A percentile compares a stretch with the other conserved stretches of the same genome.
These are phyloP conservation scores for Boletus subparvulus DNA, from an alignment of 768 basidiomycete species.

Conservation along the genomic window DNA sequence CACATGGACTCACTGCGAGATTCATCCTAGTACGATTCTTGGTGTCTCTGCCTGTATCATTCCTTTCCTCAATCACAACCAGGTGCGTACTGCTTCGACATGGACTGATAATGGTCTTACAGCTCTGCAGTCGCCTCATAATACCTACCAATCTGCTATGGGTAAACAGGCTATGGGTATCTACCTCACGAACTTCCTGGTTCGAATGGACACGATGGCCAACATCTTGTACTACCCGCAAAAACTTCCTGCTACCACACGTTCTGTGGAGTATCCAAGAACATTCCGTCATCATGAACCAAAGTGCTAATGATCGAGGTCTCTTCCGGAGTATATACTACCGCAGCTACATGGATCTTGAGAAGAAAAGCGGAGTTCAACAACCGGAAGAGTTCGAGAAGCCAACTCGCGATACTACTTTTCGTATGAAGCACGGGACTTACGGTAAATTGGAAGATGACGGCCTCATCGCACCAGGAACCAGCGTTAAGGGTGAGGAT, in stretches of 20 bases:
- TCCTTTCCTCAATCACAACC: constrained; percentile 99
- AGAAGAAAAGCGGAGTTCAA: constrained; percentile 93
- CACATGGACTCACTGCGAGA: constrained; percentile 98
- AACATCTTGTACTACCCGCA: constrained; percentile 99
- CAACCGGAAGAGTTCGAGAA: constrained; percentile 96
- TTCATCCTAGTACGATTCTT: constrained; percentile 98
- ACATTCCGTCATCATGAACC: constrained; percentile 99
- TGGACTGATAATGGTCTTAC: background rate
- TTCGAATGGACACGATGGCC: constrained; percentile 99
- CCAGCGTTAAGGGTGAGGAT: constrained; percentile 93
- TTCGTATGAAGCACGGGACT: constrained; percentile 96
- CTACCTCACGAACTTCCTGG: constrained; percentile 96
- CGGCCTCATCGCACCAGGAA: constrained; percentile 94
- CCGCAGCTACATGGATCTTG: constrained; percentile 96
- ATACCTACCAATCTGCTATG: constrained; percentile 99
- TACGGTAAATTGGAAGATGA: constrained; percentile 98
- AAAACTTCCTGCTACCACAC: constrained; percentile 97
- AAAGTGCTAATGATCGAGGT: constrained; percentile 96
- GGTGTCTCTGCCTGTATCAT: constrained; percentile 99
- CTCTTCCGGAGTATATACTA: constrained; percentile 99
- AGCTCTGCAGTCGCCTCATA: constrained; percentile 87
- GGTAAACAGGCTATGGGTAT: constrained; percentile 99
- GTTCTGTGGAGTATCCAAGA: constrained; percentile 99
- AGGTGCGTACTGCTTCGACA: constrained; percentile 51
- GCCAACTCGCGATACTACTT: constrained; percentile 86